Evolutionary conservation across 1,139 yeast genomes (phyloP), one percentile per base, ranked within the genome.

Genomic region (Debaryomyces udenii): DNA sequence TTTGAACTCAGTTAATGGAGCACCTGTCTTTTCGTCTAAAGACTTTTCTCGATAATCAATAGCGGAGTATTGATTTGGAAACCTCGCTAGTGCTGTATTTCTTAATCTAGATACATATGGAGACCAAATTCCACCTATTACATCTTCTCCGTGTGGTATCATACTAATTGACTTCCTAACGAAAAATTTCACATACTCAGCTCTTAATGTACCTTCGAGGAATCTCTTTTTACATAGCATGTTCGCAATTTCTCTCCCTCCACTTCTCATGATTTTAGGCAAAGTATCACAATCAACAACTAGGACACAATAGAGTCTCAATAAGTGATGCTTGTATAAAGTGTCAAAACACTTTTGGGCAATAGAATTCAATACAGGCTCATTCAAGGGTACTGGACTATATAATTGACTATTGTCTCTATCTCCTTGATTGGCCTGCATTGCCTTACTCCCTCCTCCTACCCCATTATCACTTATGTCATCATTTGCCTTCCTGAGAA

Each of bases 191-290:
- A 90, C 91, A 62, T 80, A 91, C 30, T 81, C 85, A 0, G 96
- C 86, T 23, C 80, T 76, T 27, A 93, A 67, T 9, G 78, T 71
- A 1, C 98, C 98, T 50, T 82, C 86, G 37, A 84, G 73, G 55
- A 90, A 90, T 49, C 80, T 76, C 52, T 87, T 81, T 48, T 91
- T 89, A 51, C 96, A 91, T 37, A 94, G 74, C 83, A 91, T 88
- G 52, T 91, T 93, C 2, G 99, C 98, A 50, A 93, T 86, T 55
- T 94, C 99, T 24, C 85, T 73, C 9, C 95, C 83, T 6, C 96
- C 96, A 62, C 89, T 83, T 54, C 94, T 70, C 59, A 82, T 73
- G 18, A 88, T 85, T 55, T 96, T 78, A 1, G 99, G 97, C 27
- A 94, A 70, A 0, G 91, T 75, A 47, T 88, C 90, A 27, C 89